These are phyloP conservation scores for Floccularia luteovirens DNA, from an alignment of 768 basidiomycete genomes.

Conservation along the genomic window DNA sequence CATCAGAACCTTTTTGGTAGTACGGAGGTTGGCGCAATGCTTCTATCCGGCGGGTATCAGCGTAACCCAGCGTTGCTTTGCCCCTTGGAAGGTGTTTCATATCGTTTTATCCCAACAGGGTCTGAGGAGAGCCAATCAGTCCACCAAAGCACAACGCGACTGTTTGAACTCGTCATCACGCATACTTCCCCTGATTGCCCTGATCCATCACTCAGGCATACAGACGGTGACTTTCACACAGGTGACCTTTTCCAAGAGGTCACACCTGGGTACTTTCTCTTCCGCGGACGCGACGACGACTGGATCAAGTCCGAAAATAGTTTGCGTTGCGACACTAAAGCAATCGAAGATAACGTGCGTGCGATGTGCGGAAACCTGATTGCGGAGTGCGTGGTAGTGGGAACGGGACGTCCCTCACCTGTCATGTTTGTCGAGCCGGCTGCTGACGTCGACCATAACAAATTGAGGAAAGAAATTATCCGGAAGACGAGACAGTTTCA, in stretches of 20 bases:
- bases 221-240: conserved; percentile 72
- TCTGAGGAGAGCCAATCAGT: conserved; percentile 31
- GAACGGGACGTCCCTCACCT: conserved; percentile 68
- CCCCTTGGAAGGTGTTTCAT: conserved; percentile 54
- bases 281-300: conserved; percentile 71
- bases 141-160: conserved; percentile 45
- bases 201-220: conserved; percentile 41
- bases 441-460: conserved; percentile 41
- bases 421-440: conserved; percentile 68
- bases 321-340: conserved; percentile 72
- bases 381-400: conserved; percentile 71
- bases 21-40: conserved; percentile 73
- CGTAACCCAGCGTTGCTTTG: conserved; percentile 44
- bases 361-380: conserved; percentile 58
- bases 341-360: conserved; percentile 74
- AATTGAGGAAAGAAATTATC: conserved; percentile 64
- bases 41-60: conserved; percentile 53
- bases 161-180: conserved; percentile 67
- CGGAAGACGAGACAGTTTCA: conserved; percentile 71
- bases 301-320: conserved; percentile 83
- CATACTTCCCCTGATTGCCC: conserved; percentile 67
- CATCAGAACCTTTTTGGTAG: conserved; percentile 76
- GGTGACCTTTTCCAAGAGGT: conserved; percentile 75
- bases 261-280: conserved; percentile 48
- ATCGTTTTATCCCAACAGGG: conserved; percentile 55